Base-by-base conservation (phyloP, 768 basidiomycete species). In the Lactarius sanguifluus region DNA sequence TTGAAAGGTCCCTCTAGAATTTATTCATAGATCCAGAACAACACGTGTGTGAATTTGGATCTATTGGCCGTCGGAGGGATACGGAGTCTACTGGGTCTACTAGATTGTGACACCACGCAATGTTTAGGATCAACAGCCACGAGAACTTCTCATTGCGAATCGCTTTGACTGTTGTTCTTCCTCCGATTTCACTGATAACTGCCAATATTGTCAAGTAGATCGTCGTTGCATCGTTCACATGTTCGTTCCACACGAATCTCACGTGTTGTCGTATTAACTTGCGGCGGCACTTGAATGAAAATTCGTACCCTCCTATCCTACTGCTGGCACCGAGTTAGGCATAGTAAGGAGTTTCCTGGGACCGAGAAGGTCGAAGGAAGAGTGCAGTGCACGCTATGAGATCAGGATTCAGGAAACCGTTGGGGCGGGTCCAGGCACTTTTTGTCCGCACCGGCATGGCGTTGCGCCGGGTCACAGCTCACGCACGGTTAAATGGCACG, bases 401-500 rank as follows among this genome's bases (percentile, higher is more conserved):
- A n/a, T 63, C 38, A 1, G 6, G 32, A 32, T 7, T 32, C 32
- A 45, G 38, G 38, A 69, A 62, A 38, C 67, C 69, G 18, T 54
- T 65, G 12, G 43, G 38, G 36, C 45, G 56, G 55, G 47, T 61
- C 23, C 28, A n/a, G 38, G 38, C 38, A 40, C 38, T 40, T 41
- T 70, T n/a, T 8, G 28, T 61, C n/a, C 61, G 62, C 60, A 28
- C 61, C 13, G 47, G 54, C 54, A 20, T 45, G 2, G 20, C 12
- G 45, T 10, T 50, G n/a, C 23, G 23, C 12, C 10, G 23, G 23
- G n/a, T 50, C 12, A 25, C 10, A 2, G n/a, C 5, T 47, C n/a
- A 23, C 47, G 45, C n/a, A 23, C 47, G 45, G n/a, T 47, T 10
- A 25, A 25, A 13, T 9, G 47, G 5, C 79, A 80, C 41, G 83